Conservation (phyloP, 2,329 filamentous ascomycete species). For the Fusarium continuum region DNA sequence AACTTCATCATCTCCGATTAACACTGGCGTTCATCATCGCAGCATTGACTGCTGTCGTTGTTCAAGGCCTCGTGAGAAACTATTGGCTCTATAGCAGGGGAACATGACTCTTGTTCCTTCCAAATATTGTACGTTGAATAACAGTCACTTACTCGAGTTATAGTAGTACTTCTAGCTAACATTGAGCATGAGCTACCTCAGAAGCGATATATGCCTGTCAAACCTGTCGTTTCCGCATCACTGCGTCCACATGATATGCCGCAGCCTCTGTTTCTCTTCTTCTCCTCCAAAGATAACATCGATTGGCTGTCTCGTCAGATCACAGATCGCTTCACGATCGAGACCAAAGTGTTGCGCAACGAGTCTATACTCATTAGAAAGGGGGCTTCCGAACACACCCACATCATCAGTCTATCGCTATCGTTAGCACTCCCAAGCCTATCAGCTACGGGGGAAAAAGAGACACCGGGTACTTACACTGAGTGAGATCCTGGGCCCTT, state of each 20-base stretch:
- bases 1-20: background rate
- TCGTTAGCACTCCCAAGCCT: background rate
- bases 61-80: background rate
- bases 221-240: background rate
- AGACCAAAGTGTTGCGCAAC: constrained; percentile 76
- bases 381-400: constrained; percentile 78
- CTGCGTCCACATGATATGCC: constrained; percentile 58
- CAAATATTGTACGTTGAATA: no score
- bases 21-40: background rate
- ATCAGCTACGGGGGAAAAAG: background rate
- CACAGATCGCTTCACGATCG: constrained; percentile 54
- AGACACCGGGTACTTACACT: constrained; percentile 64
- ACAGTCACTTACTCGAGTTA: no score
- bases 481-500: constrained; percentile 69
- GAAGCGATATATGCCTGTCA: no score
- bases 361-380: constrained; percentile 81
- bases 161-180: no score
- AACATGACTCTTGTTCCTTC: background rate
- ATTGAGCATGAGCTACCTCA: no score
- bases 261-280: constrained; percentile 67
- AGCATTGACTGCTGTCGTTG: background rate
- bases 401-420: constrained; percentile 78
- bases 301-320: constrained; percentile 68
- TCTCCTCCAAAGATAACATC: constrained; percentile 73
- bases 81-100: background rate